Conservation (phyloP, 495 filamentous ascomycete species). For the Penicillium herquei region DNA sequence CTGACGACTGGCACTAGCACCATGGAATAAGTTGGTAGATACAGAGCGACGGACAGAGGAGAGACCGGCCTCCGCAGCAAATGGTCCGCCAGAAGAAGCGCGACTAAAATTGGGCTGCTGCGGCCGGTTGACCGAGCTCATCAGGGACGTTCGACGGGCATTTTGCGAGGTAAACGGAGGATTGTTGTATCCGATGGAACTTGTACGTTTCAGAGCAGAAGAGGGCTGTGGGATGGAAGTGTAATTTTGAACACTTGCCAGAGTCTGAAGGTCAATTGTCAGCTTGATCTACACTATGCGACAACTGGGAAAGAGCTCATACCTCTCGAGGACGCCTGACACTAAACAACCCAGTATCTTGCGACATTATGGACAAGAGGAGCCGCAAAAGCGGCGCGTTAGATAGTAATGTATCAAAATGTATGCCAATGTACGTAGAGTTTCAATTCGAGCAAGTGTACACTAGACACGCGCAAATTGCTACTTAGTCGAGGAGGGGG, state of each 20-base stretch:
- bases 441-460: slow-evolving; percentile 8
- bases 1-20: slow-evolving; percentile 57
- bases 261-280: slow-evolving; percentile 54
- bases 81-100: slow-evolving; percentile 72
- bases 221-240: slow-evolving; percentile 81
- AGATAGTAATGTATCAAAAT: not conserved
- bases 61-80: slow-evolving; percentile 69
- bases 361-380: slow-evolving; percentile 58
- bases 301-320: slow-evolving; percentile 23
- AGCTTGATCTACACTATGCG: slow-evolving; percentile 17
- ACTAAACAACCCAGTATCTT: slow-evolving; percentile 72
- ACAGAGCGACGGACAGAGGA: slow-evolving; percentile 86
- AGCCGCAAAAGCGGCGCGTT: slow-evolving; percentile 34
- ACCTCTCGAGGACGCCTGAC: slow-evolving; percentile 71
- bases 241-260: slow-evolving; percentile 74
- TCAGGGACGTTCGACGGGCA: slow-evolving; percentile 75
- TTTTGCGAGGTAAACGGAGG: slow-evolving; percentile 65
- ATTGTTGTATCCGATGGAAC: slow-evolving; percentile 69
- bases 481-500: slow-evolving; percentile 10
- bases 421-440: not conserved
- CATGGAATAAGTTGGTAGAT: slow-evolving; percentile 62
- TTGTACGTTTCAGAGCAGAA: slow-evolving; percentile 95
- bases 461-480: slow-evolving; percentile 11
- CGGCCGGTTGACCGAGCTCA: slow-evolving; percentile 83
- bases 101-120: slow-evolving; percentile 83